These are phyloP conservation scores for Gaertneriomyces semiglobifer DNA, from an alignment of 192 early-diverging fungal species.

Conservation along the genomic window DNA sequence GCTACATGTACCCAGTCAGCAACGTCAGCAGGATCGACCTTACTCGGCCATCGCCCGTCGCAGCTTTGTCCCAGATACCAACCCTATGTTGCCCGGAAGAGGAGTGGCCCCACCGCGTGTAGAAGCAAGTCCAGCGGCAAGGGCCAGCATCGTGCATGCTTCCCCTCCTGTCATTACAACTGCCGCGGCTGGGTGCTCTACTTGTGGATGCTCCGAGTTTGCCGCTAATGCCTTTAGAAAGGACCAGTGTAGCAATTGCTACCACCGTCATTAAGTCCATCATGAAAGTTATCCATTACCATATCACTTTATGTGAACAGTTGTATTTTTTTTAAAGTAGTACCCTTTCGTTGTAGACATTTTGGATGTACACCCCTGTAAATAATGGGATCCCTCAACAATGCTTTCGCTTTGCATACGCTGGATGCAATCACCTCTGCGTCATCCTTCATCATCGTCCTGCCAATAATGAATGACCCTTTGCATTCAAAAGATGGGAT, in stretches of 20 bases:
- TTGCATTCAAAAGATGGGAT: too few relatives aligned
- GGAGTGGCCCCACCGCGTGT: background rate
- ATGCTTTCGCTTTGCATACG: too few relatives aligned
- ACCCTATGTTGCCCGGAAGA: constrained; percentile 7
- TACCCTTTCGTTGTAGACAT: background rate
- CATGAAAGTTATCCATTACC: background rate
- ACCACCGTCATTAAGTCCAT: constrained; percentile 63
- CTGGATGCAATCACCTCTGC: too few relatives aligned
- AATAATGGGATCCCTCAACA: too few relatives aligned
- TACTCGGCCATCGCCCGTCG: constrained; percentile 23
- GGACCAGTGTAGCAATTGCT: constrained; percentile 78
- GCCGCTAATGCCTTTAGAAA: constrained; percentile 70
- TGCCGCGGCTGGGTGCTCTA: constrained; percentile 42
- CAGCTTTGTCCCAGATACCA: constrained; percentile 17
- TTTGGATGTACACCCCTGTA: too few relatives aligned
- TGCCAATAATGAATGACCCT: too few relatives aligned
- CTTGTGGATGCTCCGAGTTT: constrained; percentile 75
- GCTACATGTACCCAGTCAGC: constrained; percentile 10
- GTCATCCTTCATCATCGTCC: too few relatives aligned
- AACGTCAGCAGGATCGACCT: constrained; percentile 23
- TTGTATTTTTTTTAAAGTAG: background rate
- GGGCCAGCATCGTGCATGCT: background rate
- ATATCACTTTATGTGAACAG: background rate
- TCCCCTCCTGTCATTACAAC: background rate
- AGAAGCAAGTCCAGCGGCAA: background rate